Base-by-base conservation (phyloP, 257 asterid genomes). In the Plantago ovata region DNA sequence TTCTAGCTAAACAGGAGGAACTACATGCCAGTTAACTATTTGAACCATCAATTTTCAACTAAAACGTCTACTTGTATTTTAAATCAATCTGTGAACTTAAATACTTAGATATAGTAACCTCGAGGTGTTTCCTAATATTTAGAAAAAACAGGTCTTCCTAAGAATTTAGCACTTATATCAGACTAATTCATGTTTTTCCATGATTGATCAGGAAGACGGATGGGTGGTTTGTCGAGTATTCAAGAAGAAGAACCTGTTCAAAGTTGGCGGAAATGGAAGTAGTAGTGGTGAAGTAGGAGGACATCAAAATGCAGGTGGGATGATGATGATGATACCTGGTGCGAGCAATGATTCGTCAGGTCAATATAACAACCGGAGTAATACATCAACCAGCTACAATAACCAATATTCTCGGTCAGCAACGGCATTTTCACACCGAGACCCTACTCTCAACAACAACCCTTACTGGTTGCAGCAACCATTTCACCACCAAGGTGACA, bases 191-290 rank as follows among this genome's bases (percentile, higher is more conserved):
- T 2, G 48, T 50, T 50, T 28, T 50, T 20, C 21, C 33, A 49
- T 10, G 15, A 50, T 33, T 0, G 13, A 22, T 22, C 61, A 88
- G 95, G 96, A 86, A 70, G 97, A 84, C 42, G 97, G 97, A 14
- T 89, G 97, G 97, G 97, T 89, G 41, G 79, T 89, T 39, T 89
- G 97, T 44, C 81, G 95, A 49, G 97, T 86, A 13, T 89, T 89
- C 90, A 89, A 82, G 84, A 89, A 89, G 87, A 89, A 86, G 68
- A 89, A 80, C 46, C 75, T 86, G 13, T 82, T 86, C 79, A 86
- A 79, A 79, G 73, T 80, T 38, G 86, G 77, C 13, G 51, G 62
- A 9, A 57, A 57, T 20, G 28, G 47, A 11, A 71, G 22, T 13
- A 49, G 48, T 9, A 28, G 52, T 14, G 20, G 41, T 10, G 81